Percentiles rank a stretch among this genome's conserved stretches.
Evolutionary conservation across 768 basidiomycete genomes (phyloP).

Genomic region (Tubosaeta sp.): DNA sequence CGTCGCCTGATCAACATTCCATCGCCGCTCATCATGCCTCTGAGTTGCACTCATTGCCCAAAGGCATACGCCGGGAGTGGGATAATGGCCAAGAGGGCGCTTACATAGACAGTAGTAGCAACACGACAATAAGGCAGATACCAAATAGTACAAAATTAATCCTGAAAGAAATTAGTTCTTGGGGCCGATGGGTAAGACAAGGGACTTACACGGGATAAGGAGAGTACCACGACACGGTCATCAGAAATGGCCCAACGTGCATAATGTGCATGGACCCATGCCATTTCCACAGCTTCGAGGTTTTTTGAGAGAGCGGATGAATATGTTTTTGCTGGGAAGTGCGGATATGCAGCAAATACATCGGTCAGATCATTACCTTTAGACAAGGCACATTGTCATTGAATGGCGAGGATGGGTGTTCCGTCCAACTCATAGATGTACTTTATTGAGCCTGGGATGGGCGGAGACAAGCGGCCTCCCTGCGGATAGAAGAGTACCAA

Average conservation of each 20-base stretch:
- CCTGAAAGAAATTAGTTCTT: too few relatives aligned
- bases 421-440: conserved; percentile 2
- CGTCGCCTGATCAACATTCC: too few relatives aligned
- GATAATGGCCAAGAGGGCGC: too few relatives aligned
- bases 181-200: too few relatives aligned
- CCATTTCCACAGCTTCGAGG: background rate
- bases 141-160: too few relatives aligned
- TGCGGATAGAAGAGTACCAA: conserved; percentile 6
- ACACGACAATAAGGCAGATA: too few relatives aligned
- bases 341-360: background rate
- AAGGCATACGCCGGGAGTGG: too few relatives aligned
- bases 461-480: background rate
- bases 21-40: too few relatives aligned
- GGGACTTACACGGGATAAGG: background rate
- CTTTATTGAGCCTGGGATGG: conserved; percentile 5
- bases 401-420: background rate
- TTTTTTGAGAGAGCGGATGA: background rate
- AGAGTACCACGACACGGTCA: background rate
- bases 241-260: background rate
- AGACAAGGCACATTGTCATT: background rate
- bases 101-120: too few relatives aligned
- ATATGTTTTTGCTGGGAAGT: background rate
- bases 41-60: too few relatives aligned
- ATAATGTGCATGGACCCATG: background rate
- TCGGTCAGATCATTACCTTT: background rate